Conservation (phyloP, 208 protist genomes). For the Trypanosoma congolense region DNA sequence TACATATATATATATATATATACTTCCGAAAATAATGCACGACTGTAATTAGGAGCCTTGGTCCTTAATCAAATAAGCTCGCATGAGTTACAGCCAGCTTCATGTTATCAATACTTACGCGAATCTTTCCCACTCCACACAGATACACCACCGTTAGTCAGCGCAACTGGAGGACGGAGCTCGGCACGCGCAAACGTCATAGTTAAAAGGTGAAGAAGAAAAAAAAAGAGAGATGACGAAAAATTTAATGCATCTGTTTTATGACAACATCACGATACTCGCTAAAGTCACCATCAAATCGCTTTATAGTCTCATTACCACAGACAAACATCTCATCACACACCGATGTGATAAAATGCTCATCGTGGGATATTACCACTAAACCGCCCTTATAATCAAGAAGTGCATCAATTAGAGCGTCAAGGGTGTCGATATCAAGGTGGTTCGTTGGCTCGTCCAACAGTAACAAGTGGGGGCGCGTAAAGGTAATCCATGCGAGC, state of each 20-base stretch:
- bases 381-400: constrained; percentile 87
- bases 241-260: constrained; percentile 71
- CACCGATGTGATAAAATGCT: constrained; percentile 90
- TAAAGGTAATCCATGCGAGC: constrained; percentile 92
- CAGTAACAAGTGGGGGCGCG: constrained; percentile 91
- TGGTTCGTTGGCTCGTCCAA: constrained; percentile 97
- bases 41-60: no score
- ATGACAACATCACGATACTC: constrained; percentile 83
- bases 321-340: constrained; percentile 91
- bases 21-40: no score
- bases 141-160: no score
- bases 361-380: constrained; percentile 91
- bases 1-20: no score
- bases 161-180: no score
- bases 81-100: no score
- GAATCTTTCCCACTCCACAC: no score
- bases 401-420: constrained; percentile 90
- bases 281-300: constrained; percentile 84
- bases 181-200: no score
- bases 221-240: no score
- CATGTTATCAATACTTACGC: no score
- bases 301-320: constrained; percentile 61
- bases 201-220: no score
- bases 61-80: no score
- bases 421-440: constrained; percentile 93